Conservation (phyloP, 148 eudicot species). For the Silene uniflora region DNA sequence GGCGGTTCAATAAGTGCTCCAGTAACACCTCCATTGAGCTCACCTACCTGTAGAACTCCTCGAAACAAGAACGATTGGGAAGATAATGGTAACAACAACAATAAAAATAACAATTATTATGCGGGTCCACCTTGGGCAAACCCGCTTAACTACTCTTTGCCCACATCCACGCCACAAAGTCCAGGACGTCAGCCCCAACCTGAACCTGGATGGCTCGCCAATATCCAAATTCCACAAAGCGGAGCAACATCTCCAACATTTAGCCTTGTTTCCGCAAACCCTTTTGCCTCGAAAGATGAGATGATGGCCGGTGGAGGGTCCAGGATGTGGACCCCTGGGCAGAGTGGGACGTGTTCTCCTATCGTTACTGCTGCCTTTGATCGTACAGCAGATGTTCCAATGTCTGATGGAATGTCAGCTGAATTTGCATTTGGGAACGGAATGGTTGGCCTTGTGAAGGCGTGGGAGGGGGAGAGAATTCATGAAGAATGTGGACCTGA, state of each 20-base stretch:
- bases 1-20: conserved; percentile 96
- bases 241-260: conserved; percentile 84
- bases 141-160: conserved; percentile 49
- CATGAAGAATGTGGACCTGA: conserved; percentile 94
- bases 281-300: conserved; percentile 63
- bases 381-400: conserved; percentile 68
- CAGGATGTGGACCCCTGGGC: conserved; percentile 96
- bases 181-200: conserved; percentile 66
- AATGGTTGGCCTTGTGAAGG: conserved; percentile 54
- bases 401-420: conserved; percentile 75
- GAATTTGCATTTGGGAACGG: conserved; percentile 90
- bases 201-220: conserved; percentile 74
- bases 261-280: conserved; percentile 74
- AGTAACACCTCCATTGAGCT: conserved; percentile 89
- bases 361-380: conserved; percentile 58
- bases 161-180: conserved; percentile 76
- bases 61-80: conserved; percentile 62
- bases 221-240: conserved; percentile 59
- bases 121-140: conserved; percentile 57
- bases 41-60: conserved; percentile 81
- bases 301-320: conserved; percentile 59
- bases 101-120: conserved; percentile 12
- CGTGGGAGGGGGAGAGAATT: conserved; percentile 96
- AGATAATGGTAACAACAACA: conserved; percentile 16
- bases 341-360: conserved; percentile 92